phyloP scores from a whole-genome alignment of 148 eudicot genomes.

The Cornus controversa region DNA sequence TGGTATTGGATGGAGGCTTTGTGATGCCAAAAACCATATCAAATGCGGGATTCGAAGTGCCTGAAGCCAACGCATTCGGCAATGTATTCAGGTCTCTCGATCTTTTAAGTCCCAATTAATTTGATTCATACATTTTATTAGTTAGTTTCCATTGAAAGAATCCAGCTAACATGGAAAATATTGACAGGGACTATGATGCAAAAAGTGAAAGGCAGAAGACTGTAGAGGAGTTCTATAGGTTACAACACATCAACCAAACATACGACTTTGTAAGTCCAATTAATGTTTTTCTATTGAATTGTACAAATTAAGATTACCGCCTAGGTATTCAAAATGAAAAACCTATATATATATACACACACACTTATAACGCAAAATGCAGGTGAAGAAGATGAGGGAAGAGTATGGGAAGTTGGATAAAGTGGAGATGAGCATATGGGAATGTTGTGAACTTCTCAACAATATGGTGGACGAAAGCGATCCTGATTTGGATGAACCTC shows the following conservation, averaged over 20 bases:
- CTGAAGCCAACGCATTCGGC: constrained; percentile 61
- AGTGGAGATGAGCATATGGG: constrained; percentile 91
- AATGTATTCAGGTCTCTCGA: constrained; percentile 50
- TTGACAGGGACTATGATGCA: constrained; percentile 62
- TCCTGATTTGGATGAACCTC: constrained; percentile 89
- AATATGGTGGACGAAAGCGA: constrained; percentile 85
- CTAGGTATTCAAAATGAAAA: too few species aligned
- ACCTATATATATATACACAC: not conserved
- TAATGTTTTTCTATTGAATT: not conserved
- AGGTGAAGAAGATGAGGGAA: constrained; percentile 80
- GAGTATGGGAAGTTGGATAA: constrained; percentile 65
- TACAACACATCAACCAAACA: constrained; percentile 62
- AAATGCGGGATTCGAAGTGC: constrained; percentile 31
- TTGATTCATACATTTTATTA: not conserved
- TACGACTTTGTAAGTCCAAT: constrained; percentile 56
- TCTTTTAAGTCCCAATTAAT: not conserved
- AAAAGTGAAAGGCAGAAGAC: constrained; percentile 53
- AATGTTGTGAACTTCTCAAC: constrained; percentile 76
- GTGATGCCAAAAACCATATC: constrained; percentile 20
- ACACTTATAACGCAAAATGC: not conserved
- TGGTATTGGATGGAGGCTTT: constrained; percentile 44
- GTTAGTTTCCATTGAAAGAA: not conserved
- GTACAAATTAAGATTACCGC: too few species aligned
- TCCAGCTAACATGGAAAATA: not conserved
- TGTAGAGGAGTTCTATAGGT: constrained; percentile 61